phyloP scores from a whole-genome alignment of 192 early-diverging fungal species.

The Funneliformis mosseae region DNA sequence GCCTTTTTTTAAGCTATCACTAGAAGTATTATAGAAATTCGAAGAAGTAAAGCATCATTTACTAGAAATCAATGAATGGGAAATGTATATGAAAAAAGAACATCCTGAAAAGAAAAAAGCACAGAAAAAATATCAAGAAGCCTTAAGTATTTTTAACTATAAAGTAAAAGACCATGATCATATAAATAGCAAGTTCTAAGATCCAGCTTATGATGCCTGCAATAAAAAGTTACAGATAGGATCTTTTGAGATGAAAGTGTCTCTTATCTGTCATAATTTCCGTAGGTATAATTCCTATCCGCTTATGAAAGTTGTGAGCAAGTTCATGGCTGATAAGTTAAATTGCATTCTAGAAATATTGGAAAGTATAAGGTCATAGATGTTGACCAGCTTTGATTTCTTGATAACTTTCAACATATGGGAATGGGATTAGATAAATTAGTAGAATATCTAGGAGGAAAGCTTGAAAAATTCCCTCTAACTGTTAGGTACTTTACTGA shows the following conservation, averaged over 20 bases:
- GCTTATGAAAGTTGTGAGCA: too few species aligned
- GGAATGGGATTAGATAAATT: conserved; percentile 19
- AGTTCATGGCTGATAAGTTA: too few species aligned
- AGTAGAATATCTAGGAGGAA: conserved; percentile 2
- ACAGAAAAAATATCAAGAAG: conserved; percentile 16
- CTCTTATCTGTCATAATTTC: too few species aligned
- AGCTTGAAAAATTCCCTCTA: too few species aligned
- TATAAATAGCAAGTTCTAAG: conserved; percentile 12
- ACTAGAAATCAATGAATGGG: conserved; percentile 8
- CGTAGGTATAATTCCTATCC: too few species aligned
- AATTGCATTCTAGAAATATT: too few species aligned
- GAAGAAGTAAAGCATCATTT: conserved; percentile 21
- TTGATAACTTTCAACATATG: too few species aligned
- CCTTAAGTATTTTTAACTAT: conserved; percentile 6
- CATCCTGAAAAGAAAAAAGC: too few species aligned
- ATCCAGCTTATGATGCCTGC: conserved; percentile 2
- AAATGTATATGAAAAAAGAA: conserved; percentile 5
- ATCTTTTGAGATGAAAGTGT: too few species aligned
- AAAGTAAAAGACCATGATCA: conserved; percentile 26
- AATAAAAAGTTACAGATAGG: too few species aligned
- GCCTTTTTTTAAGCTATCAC: too few species aligned
- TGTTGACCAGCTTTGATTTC: not conserved
- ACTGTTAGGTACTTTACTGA: too few species aligned
- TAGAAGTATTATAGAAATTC: conserved; percentile 11
- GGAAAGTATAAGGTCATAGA: conserved; percentile 3